phyloP scores from a whole-genome alignment of 805 yeast species.

The Naumovozyma dairenensis region DNA sequence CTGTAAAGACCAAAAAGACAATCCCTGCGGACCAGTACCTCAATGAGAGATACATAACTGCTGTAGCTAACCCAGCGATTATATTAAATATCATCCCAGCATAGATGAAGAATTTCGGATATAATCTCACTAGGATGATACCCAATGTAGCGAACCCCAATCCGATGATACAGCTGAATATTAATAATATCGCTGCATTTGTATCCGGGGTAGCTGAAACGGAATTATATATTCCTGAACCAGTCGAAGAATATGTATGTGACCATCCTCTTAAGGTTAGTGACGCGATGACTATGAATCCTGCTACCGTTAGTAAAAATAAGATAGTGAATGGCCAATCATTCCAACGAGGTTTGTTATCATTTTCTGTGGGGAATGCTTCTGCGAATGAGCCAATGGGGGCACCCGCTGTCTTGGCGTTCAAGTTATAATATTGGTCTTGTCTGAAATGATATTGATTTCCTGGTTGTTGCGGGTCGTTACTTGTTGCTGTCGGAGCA shows the following conservation, averaged over 20 bases:
- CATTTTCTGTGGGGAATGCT: slow-evolving; percentile 41
- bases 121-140: slow-evolving; percentile 49
- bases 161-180: slow-evolving; percentile 52
- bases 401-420: slow-evolving; percentile 28
- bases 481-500: neutral
- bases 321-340: slow-evolving; percentile 65
- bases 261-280: slow-evolving; percentile 59
- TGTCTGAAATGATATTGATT: slow-evolving; percentile 19
- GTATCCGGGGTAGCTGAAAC: slow-evolving; percentile 61
- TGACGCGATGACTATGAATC: slow-evolving; percentile 62
- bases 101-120: slow-evolving; percentile 58
- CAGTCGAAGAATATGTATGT: slow-evolving; percentile 43
- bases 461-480: slow-evolving; percentile 6
- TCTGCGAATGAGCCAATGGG: slow-evolving; percentile 49
- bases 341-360: slow-evolving; percentile 53
- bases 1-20: slow-evolving; percentile 57
- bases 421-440: slow-evolving; percentile 21
- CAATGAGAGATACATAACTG: slow-evolving; percentile 60
- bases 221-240: slow-evolving; percentile 51
- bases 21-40: slow-evolving; percentile 73
- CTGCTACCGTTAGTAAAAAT: slow-evolving; percentile 40
- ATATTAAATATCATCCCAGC: slow-evolving; percentile 61
- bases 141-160: slow-evolving; percentile 48
- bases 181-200: slow-evolving; percentile 61
- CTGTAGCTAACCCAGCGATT: slow-evolving; percentile 61